Evolutionary conservation across 2,329 filamentous ascomycete species (phyloP), one percentile per base, ranked within the genome.

Genomic region (Monilinia fructigena): DNA sequence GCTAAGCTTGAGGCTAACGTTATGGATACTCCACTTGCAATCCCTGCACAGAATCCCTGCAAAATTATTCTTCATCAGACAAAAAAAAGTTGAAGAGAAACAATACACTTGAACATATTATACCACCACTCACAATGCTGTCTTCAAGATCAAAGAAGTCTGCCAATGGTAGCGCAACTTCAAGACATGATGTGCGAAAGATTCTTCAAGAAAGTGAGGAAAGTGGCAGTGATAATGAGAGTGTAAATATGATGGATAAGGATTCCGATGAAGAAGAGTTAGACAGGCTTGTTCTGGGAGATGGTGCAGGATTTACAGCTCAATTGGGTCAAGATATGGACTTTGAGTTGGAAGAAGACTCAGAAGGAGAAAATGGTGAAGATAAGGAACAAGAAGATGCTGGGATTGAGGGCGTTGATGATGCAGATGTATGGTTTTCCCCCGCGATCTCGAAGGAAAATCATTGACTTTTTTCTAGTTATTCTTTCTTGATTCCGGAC

Each of bases 251-350:
- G 16, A 74, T 80, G 65, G 88, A 90, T 61, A 95, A 94, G 76
- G 92, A 96, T 76, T 88, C 87, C 18, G 88, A 90, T 63, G 93
- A 97, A 77, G 87, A 90, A 74, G 92, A 94, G 76, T 86, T 97
- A 40, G 94, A 97, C 80, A 86, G 88, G 70, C 81, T 97, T 69
- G 90, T 99, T 4, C 91, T 99, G 69, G 95, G 95, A 65, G 91
- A 96, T 78, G 87, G 89, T 56, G 85, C 86, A n/a, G 91, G 89
- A 45, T 98, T 98, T 77, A 85, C 88, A 67, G 83, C 89, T 66
- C 89, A 89, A 53, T 80, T 98, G 62, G 90, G 89, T 71, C 79
- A 80, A 74, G 80, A 78, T 78, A 86, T 80, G 66, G 74, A 74
- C 28, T 58, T 77, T 52, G 70, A 63, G 8, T 62, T 63, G 8